These are phyloP conservation scores for Zygoascus bituminiphila DNA, from an alignment of 805 yeast genomes.

Conservation along the genomic window DNA sequence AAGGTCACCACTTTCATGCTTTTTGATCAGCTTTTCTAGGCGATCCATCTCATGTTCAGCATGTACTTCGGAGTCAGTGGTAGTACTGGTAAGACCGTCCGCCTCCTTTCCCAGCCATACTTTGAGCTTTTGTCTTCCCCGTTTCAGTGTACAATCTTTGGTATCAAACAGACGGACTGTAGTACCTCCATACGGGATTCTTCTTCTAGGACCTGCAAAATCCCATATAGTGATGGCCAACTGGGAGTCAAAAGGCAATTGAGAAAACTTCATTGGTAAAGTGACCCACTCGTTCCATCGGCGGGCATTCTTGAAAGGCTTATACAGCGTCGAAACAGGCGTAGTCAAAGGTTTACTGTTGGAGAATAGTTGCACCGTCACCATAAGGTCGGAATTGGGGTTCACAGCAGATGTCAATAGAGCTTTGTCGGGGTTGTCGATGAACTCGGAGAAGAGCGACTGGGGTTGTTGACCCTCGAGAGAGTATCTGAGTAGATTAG, in stretches of 20 bases:
- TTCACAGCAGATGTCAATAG: slow-evolving; percentile 18
- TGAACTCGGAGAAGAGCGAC: slow-evolving; percentile 38
- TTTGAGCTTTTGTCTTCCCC: slow-evolving; percentile 58
- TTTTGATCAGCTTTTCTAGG: slow-evolving; percentile 47
- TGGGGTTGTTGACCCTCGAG: slow-evolving; percentile 38
- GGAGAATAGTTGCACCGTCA: slow-evolving; percentile 39
- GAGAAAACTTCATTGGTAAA: slow-evolving; percentile 63
- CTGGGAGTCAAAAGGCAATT: slow-evolving; percentile 55
- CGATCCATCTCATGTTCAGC: slow-evolving; percentile 34
- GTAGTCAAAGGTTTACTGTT: slow-evolving; percentile 40
- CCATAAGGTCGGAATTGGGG: slow-evolving; percentile 29
- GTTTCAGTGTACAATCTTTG: slow-evolving; percentile 49
- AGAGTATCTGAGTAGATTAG: slow-evolving; percentile 30
- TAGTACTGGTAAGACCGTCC: slow-evolving; percentile 23
- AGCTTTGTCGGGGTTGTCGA: slow-evolving; percentile 40
- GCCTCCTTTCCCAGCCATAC: slow-evolving; percentile 35
- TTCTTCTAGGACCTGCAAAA: slow-evolving; percentile 42
- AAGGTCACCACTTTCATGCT: slow-evolving; percentile 61
- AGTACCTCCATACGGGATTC: slow-evolving; percentile 51
- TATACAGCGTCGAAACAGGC: slow-evolving; percentile 43
- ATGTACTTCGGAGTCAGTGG: slow-evolving; percentile 22
- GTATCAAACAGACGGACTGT: slow-evolving; percentile 51
- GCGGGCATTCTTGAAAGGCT: slow-evolving; percentile 36
- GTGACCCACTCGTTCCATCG: slow-evolving; percentile 68
- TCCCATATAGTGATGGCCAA: slow-evolving; percentile 62